These are phyloP conservation scores for Nicotiana attenuata DNA, from an alignment of 257 asterid species.

Conservation along the genomic window DNA sequence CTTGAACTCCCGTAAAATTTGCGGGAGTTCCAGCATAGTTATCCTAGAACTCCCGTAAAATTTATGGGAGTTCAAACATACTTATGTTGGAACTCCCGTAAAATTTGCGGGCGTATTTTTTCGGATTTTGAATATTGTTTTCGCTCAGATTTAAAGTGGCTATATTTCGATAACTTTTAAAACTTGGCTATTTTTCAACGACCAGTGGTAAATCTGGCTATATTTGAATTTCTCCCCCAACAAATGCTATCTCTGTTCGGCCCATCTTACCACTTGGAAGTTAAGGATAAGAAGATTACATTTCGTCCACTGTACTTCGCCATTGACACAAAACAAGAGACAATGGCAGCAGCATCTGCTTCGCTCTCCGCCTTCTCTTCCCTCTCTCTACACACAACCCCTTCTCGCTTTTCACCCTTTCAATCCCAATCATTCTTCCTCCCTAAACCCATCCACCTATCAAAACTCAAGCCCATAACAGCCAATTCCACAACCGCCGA, in stretches of 20 bases:
- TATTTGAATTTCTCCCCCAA: no score
- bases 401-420: constrained; percentile 19
- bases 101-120: no score
- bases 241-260: not conserved
- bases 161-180: no score
- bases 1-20: no score
- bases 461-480: constrained; percentile 22
- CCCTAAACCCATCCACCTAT: constrained; percentile 1
- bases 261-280: not conserved
- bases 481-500: constrained; percentile 34
- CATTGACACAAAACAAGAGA: not conserved
- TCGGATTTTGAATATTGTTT: no score
- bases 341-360: constrained; percentile 11
- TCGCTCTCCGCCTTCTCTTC: constrained; percentile 58
- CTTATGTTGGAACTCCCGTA: no score
- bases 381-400: constrained; percentile 27
- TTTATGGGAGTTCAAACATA: no score
- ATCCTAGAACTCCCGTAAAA: no score
- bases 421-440: constrained; percentile 21
- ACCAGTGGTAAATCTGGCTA: no score
- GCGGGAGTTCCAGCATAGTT: no score
- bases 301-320: not conserved
- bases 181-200: no score
- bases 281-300: constrained; percentile 4
- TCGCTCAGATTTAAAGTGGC: no score